Base-by-base conservation (phyloP, 768 basidiomycete genomes). In the Lentinula detonsa region DNA sequence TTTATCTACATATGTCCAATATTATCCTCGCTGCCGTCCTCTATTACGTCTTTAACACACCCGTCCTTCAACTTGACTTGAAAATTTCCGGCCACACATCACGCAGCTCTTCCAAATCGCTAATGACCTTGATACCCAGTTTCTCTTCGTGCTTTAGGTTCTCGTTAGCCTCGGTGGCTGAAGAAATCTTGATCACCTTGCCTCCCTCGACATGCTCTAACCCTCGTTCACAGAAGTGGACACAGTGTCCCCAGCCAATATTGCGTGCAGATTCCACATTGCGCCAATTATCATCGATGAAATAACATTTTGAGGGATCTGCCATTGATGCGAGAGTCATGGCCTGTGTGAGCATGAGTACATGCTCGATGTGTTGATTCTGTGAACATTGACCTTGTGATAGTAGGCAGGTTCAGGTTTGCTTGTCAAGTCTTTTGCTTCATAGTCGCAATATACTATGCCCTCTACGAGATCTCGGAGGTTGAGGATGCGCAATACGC, bases 401-500 rank as follows among this genome's bases (percentile, higher is more conserved):
- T 90, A 95, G 69, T 77, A 95, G 57, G 83, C 81, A 1, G 83
- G 72, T 65, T 94, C 90, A 4, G 93, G 93, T 67, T 95, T 95
- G 76, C 91, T 93, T 4, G 78, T 76, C 70, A 95, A 91, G 63
- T 87, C 69, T 16, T 81, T 76, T 42, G 82, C 65, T 23, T 76
- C 71, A 65, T 94, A 95, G 71, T 95, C 86, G 67, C 93, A 95
- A 68, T 76, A 95, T 9, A 91, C 84, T 15, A 95, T 69, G 33
- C 84, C 90, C 58, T 87, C 90, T 58, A 95, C 75, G 49, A 85
- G 83, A 68, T 93, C 90, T 21, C 83, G 81, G 9, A 95, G 71
- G 53, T 82, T 77, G 42, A 95, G 77, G 49, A 95, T 91, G 15
- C 77, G 76, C 60, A 95, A 79, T 2, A 95, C 93, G 21, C 93